Conservation (phyloP, 2,329 filamentous ascomycete genomes). For the Penicillium sumatraense region DNA sequence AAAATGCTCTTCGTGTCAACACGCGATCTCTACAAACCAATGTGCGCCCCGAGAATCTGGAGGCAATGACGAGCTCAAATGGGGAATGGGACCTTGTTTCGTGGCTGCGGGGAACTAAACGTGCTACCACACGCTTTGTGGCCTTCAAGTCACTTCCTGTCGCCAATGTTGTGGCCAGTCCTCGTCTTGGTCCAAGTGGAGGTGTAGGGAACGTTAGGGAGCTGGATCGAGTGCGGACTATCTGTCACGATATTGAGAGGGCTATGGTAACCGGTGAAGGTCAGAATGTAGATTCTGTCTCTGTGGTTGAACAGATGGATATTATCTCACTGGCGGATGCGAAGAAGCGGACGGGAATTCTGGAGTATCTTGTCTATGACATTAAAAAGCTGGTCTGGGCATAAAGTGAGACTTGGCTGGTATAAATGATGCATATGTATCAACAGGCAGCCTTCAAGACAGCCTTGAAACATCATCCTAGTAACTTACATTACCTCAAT, state of each 20-base stretch:
- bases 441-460: no score
- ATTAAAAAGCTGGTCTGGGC: slow-evolving; percentile 94
- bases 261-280: slow-evolving; percentile 59
- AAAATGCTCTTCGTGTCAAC: slow-evolving; percentile 78
- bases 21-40: slow-evolving; percentile 73
- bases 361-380: slow-evolving; percentile 86
- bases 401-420: slow-evolving; percentile 1
- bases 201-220: slow-evolving; percentile 45
- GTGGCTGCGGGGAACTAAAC: slow-evolving; percentile 42
- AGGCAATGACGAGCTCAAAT: slow-evolving; percentile 31
- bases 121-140: slow-evolving; percentile 39
- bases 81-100: slow-evolving; percentile 49
- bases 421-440: background rate
- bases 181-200: slow-evolving; percentile 21
- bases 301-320: slow-evolving; percentile 62
- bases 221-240: slow-evolving; percentile 60
- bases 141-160: slow-evolving; percentile 50
- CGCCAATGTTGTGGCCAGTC: slow-evolving; percentile 34
- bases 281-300: slow-evolving; percentile 41
- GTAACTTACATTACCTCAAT: no score
- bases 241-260: slow-evolving; percentile 78
- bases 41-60: slow-evolving; percentile 53
- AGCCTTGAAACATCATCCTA: no score
- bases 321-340: slow-evolving; percentile 86
- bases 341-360: slow-evolving; percentile 79